phyloP scores from a whole-genome alignment of 495 filamentous ascomycete genomes.

The Penicillium nucicola region DNA sequence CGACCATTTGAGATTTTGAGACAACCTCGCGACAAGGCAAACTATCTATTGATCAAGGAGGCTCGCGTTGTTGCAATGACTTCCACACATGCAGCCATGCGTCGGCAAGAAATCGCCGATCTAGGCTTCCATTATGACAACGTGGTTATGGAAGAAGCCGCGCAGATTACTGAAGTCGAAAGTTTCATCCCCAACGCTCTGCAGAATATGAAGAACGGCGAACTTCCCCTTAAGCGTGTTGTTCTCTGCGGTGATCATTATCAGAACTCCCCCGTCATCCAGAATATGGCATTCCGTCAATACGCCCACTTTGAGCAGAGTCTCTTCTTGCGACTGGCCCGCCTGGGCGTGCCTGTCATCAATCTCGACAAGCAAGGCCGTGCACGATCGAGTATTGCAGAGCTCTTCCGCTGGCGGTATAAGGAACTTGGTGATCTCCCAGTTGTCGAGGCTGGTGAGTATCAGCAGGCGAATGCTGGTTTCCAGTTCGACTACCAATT shows the following conservation, averaged over 20 bases:
- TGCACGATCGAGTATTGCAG: slow-evolving; percentile 78
- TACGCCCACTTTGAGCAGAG: slow-evolving; percentile 96
- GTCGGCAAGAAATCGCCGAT: slow-evolving; percentile 82
- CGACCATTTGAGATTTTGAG: slow-evolving; percentile 92
- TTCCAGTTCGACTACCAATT: slow-evolving; percentile 96
- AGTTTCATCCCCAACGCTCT: slow-evolving; percentile 92
- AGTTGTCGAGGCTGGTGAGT: slow-evolving; percentile 67
- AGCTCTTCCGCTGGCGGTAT: slow-evolving; percentile 94
- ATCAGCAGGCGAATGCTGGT: slow-evolving; percentile 80
- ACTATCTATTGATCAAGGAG: slow-evolving; percentile 93
- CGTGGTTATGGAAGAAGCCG: slow-evolving; percentile 97
- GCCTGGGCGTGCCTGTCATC: slow-evolving; percentile 85
- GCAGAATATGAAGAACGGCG: slow-evolving; percentile 70
- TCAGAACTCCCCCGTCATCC: slow-evolving; percentile 94
- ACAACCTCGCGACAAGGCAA: slow-evolving; percentile 82
- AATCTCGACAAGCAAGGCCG: slow-evolving; percentile 92
- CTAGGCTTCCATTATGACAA: slow-evolving; percentile 98
- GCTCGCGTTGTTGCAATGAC: slow-evolving; percentile 98
- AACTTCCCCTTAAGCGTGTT: slow-evolving; percentile 76
- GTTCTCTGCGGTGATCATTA: slow-evolving; percentile 94
- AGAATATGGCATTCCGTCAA: slow-evolving; percentile 92
- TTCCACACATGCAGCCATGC: slow-evolving; percentile 97
- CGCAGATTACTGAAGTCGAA: slow-evolving; percentile 96
- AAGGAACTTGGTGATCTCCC: slow-evolving; percentile 75
- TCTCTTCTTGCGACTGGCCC: slow-evolving; percentile 85